Percentiles rank a stretch among this genome's conserved stretches.
Conservation (phyloP, 2,329 filamentous ascomycete species). For the Botrytis byssoidea region DNA sequence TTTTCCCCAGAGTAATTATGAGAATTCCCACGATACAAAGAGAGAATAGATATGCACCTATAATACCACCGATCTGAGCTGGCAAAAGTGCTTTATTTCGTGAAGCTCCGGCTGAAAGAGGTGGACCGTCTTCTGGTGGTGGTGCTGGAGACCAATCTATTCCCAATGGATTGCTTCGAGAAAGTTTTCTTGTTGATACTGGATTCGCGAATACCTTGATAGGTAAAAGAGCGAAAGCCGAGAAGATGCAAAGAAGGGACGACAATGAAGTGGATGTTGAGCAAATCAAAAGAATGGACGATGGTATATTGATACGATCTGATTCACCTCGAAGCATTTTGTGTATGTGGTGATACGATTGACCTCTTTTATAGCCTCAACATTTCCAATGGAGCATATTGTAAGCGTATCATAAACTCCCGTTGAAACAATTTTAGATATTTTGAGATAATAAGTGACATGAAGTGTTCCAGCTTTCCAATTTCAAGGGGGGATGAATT, state of each 20-base stretch:
- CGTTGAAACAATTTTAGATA: conserved; percentile 12
- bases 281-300: conserved; percentile 1
- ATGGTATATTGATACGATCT: background rate
- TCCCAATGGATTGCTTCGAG: conserved; percentile 17
- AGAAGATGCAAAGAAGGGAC: background rate
- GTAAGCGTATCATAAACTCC: background rate
- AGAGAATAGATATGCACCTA: conserved; percentile 78
- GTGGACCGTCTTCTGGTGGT: conserved; percentile 58
- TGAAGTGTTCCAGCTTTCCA: conserved; percentile 15
- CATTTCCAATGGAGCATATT: background rate
- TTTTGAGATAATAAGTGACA: background rate
- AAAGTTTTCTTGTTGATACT: background rate
- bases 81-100: conserved; percentile 67
- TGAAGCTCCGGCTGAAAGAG: conserved; percentile 56
- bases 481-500: conserved; percentile 6
- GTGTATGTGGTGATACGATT: conserved; percentile 11
- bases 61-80: conserved; percentile 77
- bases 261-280: background rate
- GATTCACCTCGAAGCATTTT: conserved; percentile 20
- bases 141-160: conserved; percentile 57
- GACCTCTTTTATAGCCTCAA: conserved; percentile 18
- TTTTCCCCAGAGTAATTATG: conserved; percentile 60
- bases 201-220: conserved; percentile 5
- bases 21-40: conserved; percentile 70
- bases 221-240: background rate